Conservation (phyloP, 2,329 filamentous ascomycete genomes). For the Aspergillus luchuensis region DNA sequence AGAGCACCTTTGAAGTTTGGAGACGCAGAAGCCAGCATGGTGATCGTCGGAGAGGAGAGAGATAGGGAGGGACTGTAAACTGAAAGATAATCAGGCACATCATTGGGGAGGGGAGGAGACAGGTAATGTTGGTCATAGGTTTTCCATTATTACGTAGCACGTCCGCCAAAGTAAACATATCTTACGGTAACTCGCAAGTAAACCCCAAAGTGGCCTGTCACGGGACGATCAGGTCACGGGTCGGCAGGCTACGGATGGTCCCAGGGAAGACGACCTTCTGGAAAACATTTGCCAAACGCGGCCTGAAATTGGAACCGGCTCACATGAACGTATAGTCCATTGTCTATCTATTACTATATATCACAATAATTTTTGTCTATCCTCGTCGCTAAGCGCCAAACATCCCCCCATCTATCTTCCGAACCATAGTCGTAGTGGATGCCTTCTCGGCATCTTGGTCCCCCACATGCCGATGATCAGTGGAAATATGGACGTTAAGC, state of each 20-base stretch:
- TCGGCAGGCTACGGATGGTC: neutral
- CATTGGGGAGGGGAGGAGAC: neutral
- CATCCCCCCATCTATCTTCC: neutral
- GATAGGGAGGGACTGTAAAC: no score
- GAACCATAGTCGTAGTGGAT: neutral
- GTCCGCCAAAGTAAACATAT: neutral
- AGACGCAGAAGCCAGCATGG: no score
- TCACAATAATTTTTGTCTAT: conserved; percentile 1
- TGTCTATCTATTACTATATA: neutral
- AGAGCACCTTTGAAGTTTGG: no score
- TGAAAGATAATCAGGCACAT: no score
- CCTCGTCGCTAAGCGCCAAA: neutral
- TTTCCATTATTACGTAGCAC: neutral
- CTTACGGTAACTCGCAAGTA: neutral
- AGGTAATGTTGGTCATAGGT: neutral
- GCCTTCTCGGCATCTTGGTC: neutral
- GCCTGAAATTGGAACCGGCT: neutral
- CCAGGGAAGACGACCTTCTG: neutral
- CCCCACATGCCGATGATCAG: conserved; percentile 2
- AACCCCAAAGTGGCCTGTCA: neutral
- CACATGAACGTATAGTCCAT: neutral
- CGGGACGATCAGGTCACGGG: neutral
- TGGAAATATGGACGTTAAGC: neutral
- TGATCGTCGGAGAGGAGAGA: no score
- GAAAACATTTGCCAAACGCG: neutral